Evolutionary conservation across 2,329 filamentous ascomycete species (phyloP), one percentile per base, ranked within the genome.

Genomic region (Aspergillus intermedius): DNA sequence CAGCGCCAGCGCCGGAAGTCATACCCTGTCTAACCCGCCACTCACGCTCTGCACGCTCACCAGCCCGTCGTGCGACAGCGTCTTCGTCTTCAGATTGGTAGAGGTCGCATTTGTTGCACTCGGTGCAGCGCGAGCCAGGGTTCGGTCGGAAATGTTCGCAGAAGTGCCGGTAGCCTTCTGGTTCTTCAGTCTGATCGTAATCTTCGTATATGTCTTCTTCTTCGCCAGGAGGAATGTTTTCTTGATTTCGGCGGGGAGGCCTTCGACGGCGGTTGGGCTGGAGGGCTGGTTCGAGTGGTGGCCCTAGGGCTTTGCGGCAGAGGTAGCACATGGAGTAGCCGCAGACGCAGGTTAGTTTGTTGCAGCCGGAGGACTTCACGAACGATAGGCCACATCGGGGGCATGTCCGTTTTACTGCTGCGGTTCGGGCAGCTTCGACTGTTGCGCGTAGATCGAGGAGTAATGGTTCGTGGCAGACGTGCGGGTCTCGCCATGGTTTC

Each of bases 291-390:
- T 53, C 57, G 7, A 61, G 23, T 1, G 58, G 61, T 39, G 65
- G 55, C 1, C 64, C 65, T 1, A 74, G 60, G 17, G 88, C 84
- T 57, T 85, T 85, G 37, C 93, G 87, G 68, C 93, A 98, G 42
- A 97, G 82, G 63, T 98, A 98, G 67, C 93, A 98, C 91, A 97
- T 97, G 59, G 87, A 86, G 71, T 97, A 97, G 7, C 93, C 93
- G 69, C 93, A 98, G 13, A 90, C 84, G 65, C 93, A 97, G 5
- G 89, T 91, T 37, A 98, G 78, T 72, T 97, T 97, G 75, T 98
- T 98, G 78, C 93, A 98, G 60, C 93, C 93, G 22, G 85, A 84
- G 5, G 83, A 86, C 68, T 97, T 97, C 70, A 98, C 88, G 66
- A 97, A 97, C 13, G 85, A 88, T 8, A 91, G 88, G 58, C 88